Evolutionary conservation across 208 protist genomes (phyloP).

Genomic region (Crithidia bombi): DNA sequence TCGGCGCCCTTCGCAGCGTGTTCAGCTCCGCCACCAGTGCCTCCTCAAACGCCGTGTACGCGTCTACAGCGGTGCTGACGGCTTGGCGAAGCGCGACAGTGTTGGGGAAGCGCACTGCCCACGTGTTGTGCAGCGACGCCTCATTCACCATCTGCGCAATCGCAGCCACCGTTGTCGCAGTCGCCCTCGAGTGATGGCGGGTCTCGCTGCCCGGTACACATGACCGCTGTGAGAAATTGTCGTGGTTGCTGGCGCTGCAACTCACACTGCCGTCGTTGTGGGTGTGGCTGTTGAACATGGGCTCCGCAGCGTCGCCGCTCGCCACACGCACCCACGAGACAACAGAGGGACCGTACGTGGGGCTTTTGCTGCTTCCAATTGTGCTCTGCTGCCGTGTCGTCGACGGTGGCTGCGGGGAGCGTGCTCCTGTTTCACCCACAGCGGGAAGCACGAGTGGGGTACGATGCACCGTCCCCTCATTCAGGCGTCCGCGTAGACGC

Average conservation of each 20-base stretch:
- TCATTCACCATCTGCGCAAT: slow-evolving; percentile 29
- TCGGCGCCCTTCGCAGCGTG: slow-evolving; percentile 59
- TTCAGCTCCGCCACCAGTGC: slow-evolving; percentile 76
- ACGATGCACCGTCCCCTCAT: slow-evolving; percentile 47
- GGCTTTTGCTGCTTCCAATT: neutral
- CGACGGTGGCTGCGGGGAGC: neutral
- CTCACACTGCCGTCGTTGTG: neutral
- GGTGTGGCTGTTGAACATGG: neutral
- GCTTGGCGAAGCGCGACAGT: slow-evolving; percentile 46
- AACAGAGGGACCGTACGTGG: neutral
- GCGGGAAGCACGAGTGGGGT: neutral
- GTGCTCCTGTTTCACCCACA: neutral
- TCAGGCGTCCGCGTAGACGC: slow-evolving; percentile 42
- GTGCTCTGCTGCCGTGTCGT: neutral
- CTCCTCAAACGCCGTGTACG: slow-evolving; percentile 66
- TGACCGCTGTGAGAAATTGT: neutral
- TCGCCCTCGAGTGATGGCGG: neutral
- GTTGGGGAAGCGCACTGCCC: slow-evolving; percentile 41
- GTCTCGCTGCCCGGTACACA: neutral
- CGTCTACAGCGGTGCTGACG: slow-evolving; percentile 59
- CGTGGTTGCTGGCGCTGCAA: neutral
- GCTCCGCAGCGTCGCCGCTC: neutral
- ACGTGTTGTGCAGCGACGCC: slow-evolving; percentile 28
- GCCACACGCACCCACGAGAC: slow-evolving; percentile 16
- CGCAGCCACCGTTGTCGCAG: neutral